Conservation (phyloP, 1,284 basidiomycete species). For the Malassezia cuniculi region DNA sequence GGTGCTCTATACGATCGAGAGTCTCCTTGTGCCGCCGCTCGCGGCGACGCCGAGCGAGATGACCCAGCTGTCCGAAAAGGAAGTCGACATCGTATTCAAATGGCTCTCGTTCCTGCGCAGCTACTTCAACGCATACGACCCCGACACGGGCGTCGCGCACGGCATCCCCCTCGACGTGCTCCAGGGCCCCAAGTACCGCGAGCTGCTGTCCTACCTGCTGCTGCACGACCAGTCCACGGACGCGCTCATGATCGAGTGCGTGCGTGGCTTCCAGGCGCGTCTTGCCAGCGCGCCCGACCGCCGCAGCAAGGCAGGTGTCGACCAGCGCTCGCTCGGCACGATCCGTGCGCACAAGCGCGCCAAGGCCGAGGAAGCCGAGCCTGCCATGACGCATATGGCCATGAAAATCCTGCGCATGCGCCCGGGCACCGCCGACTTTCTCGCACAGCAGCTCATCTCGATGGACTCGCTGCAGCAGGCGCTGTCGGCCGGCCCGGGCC, state of each 20-base stretch:
- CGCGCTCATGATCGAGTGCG: slow-evolving; percentile 61
- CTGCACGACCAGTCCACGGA: slow-evolving; percentile 39
- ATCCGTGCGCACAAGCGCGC: slow-evolving; percentile 88
- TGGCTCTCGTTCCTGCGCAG: slow-evolving; percentile 77
- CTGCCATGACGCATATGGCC: slow-evolving; percentile 26
- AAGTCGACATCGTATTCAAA: slow-evolving; percentile 93
- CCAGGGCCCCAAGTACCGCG: slow-evolving; percentile 93
- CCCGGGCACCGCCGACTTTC: slow-evolving; percentile 32
- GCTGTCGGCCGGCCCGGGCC: slow-evolving; percentile 2
- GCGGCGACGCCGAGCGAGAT: slow-evolving; percentile 78
- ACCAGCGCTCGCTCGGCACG: slow-evolving; percentile 76
- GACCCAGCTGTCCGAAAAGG: slow-evolving; percentile 80
- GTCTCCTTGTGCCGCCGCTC: slow-evolving; percentile 76
- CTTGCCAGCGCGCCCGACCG: slow-evolving; percentile 45
- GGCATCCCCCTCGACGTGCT: slow-evolving; percentile 64
- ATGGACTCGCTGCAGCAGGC: slow-evolving; percentile 23
- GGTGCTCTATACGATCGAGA: slow-evolving; percentile 73
- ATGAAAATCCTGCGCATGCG: slow-evolving; percentile 35
- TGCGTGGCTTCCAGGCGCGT: slow-evolving; percentile 65
- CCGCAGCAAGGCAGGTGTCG: slow-evolving; percentile 55
- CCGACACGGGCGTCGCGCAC: slow-evolving; percentile 55
- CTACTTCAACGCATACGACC: slow-evolving; percentile 88
- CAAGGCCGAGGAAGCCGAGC: slow-evolving; percentile 55
- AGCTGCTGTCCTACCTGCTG: slow-evolving; percentile 37
- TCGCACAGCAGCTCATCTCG: slow-evolving; percentile 33